Evolutionary conservation across 2,329 filamentous ascomycete genomes (phyloP).

Genomic region (Penicillium corylophilum): DNA sequence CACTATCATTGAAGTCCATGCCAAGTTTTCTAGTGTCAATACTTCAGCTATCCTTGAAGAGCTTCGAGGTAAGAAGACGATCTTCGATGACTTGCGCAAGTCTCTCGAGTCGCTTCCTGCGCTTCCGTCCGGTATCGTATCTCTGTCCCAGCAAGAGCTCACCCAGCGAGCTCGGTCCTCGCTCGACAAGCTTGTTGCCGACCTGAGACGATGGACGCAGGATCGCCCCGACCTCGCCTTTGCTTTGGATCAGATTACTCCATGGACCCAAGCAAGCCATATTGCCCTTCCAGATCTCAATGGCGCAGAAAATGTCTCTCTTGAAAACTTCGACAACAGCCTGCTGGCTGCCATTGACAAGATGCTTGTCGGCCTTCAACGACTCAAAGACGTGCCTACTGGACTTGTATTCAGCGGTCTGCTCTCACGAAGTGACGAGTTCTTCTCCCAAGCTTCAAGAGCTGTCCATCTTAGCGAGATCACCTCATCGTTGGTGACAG

Average conservation of each 20-base stretch:
- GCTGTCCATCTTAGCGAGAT: conserved; percentile 62
- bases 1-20: conserved; percentile 65
- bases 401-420: conserved; percentile 64
- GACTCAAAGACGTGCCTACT: conserved; percentile 55
- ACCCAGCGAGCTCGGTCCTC: conserved; percentile 28
- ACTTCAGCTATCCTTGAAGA: conserved; percentile 47
- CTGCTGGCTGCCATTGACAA: conserved; percentile 69
- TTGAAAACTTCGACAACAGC: conserved; percentile 55
- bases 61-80: conserved; percentile 53
- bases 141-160: conserved; percentile 28
- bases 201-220: conserved; percentile 48
- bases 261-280: conserved; percentile 57
- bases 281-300: conserved; percentile 8
- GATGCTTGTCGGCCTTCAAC: conserved; percentile 76
- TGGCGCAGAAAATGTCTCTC: conserved; percentile 22
- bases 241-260: conserved; percentile 63
- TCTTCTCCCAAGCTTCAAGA: conserved; percentile 54
- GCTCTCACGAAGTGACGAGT: conserved; percentile 58
- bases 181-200: conserved; percentile 31
- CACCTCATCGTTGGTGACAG: conserved; percentile 42
- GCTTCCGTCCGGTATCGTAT: conserved; percentile 54
- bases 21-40: conserved; percentile 59
- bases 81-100: conserved; percentile 47
- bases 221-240: conserved; percentile 62
- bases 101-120: conserved; percentile 45